These are phyloP conservation scores for Lathyrus tuberosus DNA, from an alignment of 306 rosid genomes.

Conservation along the genomic window DNA sequence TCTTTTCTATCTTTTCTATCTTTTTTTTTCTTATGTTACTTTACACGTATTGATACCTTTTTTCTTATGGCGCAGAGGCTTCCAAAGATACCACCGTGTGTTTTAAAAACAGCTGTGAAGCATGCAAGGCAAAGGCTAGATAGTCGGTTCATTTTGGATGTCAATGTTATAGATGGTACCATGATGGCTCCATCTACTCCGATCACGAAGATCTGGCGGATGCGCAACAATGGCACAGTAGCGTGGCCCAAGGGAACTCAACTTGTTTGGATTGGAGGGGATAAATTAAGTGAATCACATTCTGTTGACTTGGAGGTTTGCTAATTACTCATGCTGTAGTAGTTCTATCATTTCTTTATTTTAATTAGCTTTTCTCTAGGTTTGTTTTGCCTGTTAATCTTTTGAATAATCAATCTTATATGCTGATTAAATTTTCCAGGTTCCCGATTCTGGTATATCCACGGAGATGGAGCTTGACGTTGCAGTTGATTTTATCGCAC, in stretches of 20 bases:
- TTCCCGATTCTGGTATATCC: slow-evolving; percentile 60
- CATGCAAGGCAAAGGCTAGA: slow-evolving; percentile 57
- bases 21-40: slow-evolving; percentile 1
- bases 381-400: slow-evolving; percentile 16
- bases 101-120: slow-evolving; percentile 43
- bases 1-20: not conserved
- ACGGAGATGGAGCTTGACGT: slow-evolving; percentile 65
- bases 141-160: slow-evolving; percentile 73
- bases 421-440: slow-evolving; percentile 45
- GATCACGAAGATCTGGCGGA: slow-evolving; percentile 92
- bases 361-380: slow-evolving; percentile 9
- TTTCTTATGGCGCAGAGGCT: slow-evolving; percentile 47
- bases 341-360: slow-evolving; percentile 12
- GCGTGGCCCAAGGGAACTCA: slow-evolving; percentile 78
- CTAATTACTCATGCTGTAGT: slow-evolving; percentile 20
- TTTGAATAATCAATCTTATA: slow-evolving; percentile 32
- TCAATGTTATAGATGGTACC: slow-evolving; percentile 82
- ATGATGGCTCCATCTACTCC: slow-evolving; percentile 75
- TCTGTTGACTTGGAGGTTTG: slow-evolving; percentile 71
- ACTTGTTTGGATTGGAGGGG: slow-evolving; percentile 85
- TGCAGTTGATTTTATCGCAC: slow-evolving; percentile 84
- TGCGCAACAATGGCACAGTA: slow-evolving; percentile 72
- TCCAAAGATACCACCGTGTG: slow-evolving; percentile 41
- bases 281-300: slow-evolving; percentile 45
- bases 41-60: slow-evolving; percentile 5